Base-by-base conservation (phyloP, 306 rosid genomes). In the Quercus rubra region DNA sequence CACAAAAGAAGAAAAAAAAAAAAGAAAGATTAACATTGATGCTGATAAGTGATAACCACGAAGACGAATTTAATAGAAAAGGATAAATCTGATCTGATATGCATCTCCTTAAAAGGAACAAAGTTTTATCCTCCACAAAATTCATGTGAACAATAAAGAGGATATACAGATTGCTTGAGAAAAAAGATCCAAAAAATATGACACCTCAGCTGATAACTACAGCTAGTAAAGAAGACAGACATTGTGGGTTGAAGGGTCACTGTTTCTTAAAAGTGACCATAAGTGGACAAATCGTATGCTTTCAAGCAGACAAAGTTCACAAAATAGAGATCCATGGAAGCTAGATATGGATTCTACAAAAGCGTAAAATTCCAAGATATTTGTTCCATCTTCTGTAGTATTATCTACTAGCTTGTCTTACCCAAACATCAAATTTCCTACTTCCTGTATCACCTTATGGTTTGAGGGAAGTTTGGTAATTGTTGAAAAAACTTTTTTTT, bases 191-290 rank as follows among this genome's bases (percentile, higher is more conserved):
- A 59, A 59, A 59, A 4, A 59, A 21, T 12, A 8, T 23, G 17
- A 59, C 66, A 59, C 66, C 66, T 59, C 66, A 59, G 30, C 66
- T 75, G 85, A 81, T 85, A 79, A 89, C 18, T 49, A 76, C 85
- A 78, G 89, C 78, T 21, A 74, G 76, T 81, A 86, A 79, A 85
- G 71, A 82, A 78, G 89, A 77, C 77, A 79, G 28, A 30, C 76
- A 57, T 43, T 20, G 86, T 83, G 82, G 23, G 93, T 86, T 92
- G 92, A 88, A 79, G 79, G 67, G 91, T 94, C 97, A 70, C 82
- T 76, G 61, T 85, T 43, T 69, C 71, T 78, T 62, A 88, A 90
- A 94, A 88, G 91, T 70, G 86, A 77, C 55, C 76, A 77, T 86
- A 77, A 89, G 85, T 86, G 74, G 84, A 77, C 82, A 52, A 70